Evolutionary conservation across 2,329 filamentous ascomycete species (phyloP).

Genomic region (Alternaria dauci): DNA sequence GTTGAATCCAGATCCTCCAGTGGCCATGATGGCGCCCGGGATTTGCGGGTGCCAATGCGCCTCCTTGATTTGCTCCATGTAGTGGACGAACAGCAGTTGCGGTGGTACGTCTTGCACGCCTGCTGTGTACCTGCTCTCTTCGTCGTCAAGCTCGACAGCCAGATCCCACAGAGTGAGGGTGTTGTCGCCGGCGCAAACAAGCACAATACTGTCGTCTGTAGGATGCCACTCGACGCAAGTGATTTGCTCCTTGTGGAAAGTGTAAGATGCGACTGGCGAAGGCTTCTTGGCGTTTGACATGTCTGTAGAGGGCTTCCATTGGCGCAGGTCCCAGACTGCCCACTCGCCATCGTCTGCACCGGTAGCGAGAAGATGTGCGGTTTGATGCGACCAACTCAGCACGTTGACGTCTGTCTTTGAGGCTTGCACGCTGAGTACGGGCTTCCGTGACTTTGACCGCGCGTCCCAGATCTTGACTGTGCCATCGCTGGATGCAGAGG

Average conservation of each 20-base stretch:
- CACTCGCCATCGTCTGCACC: conserved; percentile 93
- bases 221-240: conserved; percentile 98
- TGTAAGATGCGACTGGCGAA: conserved; percentile 88
- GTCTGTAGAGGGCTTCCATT: conserved; percentile 78
- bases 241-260: conserved; percentile 96
- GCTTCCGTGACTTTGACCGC: conserved; percentile 84
- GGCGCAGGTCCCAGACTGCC: conserved; percentile 94
- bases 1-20: conserved; percentile 83
- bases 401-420: conserved; percentile 92
- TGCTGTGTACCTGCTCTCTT: conserved; percentile 90
- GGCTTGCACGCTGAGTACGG: conserved; percentile 86
- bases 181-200: conserved; percentile 90
- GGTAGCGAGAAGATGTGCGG: conserved; percentile 86
- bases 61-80: conserved; percentile 94
- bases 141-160: conserved; percentile 94
- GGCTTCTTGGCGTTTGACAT: conserved; percentile 62
- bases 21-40: conserved; percentile 86
- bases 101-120: conserved; percentile 90
- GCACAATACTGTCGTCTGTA: conserved; percentile 93
- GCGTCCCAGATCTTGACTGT: conserved; percentile 97
- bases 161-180: conserved; percentile 97
- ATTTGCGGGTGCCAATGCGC: conserved; percentile 98
- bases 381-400: conserved; percentile 91
- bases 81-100: conserved; percentile 95
- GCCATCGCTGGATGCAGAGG: conserved; percentile 91